Base-by-base conservation (phyloP, 768 basidiomycete genomes). In the Tricholoma sp. region DNA sequence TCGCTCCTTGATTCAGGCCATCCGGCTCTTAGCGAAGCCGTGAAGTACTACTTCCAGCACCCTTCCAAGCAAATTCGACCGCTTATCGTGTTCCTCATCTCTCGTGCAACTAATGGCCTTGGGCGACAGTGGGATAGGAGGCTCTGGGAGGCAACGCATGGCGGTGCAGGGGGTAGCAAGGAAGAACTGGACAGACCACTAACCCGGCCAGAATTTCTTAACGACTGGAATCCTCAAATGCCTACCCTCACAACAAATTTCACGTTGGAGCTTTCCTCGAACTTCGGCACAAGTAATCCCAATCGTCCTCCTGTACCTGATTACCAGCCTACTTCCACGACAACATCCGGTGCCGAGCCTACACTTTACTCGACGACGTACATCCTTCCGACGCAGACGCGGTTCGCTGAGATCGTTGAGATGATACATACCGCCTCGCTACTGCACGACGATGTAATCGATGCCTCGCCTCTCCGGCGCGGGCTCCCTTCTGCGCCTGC, bases 361-460 rank as follows among this genome's bases (percentile, higher is more conserved):
- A 65, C 53, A 18, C 63, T 62, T 15, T 63, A 50, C 49, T 59
- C 62, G 7, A 53, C 66, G 33, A 51, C 66, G 60, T 58, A 61
- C 59, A 72, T 89, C 37, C 80, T 97, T 5, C 93, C 94, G 4
- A 90, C 94, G 1, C 94, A 97, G 68, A 70, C 79, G n/a, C 85
- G 94, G n/a, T 83, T 97, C 32, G 94, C 95, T 0, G 91, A 94
- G 63, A 94, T 97, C 37, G 88, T 93, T 48, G 94, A 97, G 68
- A 93, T 97, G 91, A 89, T 97, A 58, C 95, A 97, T 63, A 93
- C 95, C 29, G 95, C 94, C 3, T 94, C 92, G 6, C 79, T 97
- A 15, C 72, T 97, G 10, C 94, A 97, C 65, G 95, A 97, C 79
- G 94, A 97, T 66, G 95, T 96, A 44, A 89, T 96, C 58, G 94